phyloP scores from a whole-genome alignment of 495 filamentous ascomycete genomes.

The Cladorrhinum samala region DNA sequence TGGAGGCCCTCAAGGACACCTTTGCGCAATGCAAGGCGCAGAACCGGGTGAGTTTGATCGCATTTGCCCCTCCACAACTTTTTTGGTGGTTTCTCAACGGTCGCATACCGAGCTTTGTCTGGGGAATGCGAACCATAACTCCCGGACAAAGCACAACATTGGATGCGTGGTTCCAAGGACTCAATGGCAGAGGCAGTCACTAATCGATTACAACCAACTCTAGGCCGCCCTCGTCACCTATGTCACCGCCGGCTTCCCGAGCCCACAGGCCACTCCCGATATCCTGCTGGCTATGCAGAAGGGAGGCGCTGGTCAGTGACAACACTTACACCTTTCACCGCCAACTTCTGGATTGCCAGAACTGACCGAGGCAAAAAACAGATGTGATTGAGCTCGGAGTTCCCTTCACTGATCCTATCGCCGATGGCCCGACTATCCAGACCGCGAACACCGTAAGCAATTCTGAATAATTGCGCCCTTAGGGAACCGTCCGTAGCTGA shows the following conservation, averaged over 20 bases:
- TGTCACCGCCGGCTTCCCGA: conserved; percentile 91
- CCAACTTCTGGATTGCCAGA: background rate
- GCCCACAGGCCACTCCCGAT: conserved; percentile 70
- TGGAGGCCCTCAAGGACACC: conserved; percentile 77
- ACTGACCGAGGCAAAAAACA: conserved; percentile 22
- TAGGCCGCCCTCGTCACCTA: conserved; percentile 84
- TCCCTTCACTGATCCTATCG: conserved; percentile 97
- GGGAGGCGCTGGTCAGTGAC: conserved; percentile 76
- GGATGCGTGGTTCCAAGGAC: background rate
- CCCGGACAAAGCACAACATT: no score
- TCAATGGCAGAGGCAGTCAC: background rate
- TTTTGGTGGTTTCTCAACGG: background rate
- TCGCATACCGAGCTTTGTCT: background rate
- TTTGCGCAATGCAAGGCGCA: conserved; percentile 84
- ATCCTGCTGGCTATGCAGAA: conserved; percentile 85
- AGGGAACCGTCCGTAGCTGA: background rate
- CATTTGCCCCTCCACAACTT: conserved; percentile 25
- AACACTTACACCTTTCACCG: background rate
- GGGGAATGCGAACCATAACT: no score
- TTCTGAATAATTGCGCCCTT: background rate
- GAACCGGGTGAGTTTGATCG: conserved; percentile 46
- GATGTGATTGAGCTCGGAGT: conserved; percentile 82
- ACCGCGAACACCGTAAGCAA: conserved; percentile 68
- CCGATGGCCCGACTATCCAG: conserved; percentile 91
- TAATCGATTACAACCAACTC: conserved; percentile 11